phyloP scores from a whole-genome alignment of 2,329 filamentous ascomycete species.

The Ophiostoma pallidulum region DNA sequence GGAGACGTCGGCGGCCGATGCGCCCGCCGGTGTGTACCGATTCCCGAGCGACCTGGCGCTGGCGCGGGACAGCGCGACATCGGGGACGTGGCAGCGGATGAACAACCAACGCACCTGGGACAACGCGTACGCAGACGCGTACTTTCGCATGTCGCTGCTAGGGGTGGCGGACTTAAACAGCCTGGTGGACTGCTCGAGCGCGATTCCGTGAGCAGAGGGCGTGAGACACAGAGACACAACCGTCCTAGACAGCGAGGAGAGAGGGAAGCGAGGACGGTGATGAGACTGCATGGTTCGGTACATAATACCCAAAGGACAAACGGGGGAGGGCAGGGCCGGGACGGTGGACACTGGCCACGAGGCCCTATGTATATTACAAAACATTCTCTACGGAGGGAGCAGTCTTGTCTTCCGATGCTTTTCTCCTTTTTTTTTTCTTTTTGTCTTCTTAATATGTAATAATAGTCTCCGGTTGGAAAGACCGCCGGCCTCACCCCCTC shows the following conservation, averaged over 20 bases:
- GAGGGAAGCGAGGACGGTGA: neutral
- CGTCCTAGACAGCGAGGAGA: no score
- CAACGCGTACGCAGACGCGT: slow-evolving; percentile 42
- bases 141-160: slow-evolving; percentile 44
- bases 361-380: no score
- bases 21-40: slow-evolving; percentile 25
- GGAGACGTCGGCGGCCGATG: slow-evolving; percentile 26
- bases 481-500: no score
- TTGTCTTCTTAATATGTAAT: no score
- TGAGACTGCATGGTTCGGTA: no score
- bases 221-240: no score
- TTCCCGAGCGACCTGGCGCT: slow-evolving; percentile 34
- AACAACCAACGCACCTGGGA: slow-evolving; percentile 30
- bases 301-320: no score
- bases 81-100: slow-evolving; percentile 30
- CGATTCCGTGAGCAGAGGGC: neutral
- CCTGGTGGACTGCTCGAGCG: slow-evolving; percentile 42
- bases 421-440: no score
- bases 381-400: neutral
- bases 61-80: slow-evolving; percentile 27
- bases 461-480: no score
- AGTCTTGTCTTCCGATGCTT: no score
- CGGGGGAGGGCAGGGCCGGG: no score
- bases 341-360: no score
- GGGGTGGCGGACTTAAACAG: slow-evolving; percentile 47